Evolutionary conservation across 345 rosid species (phyloP), one percentile per base, ranked within the genome.

Genomic region (Populus nigra): DNA sequence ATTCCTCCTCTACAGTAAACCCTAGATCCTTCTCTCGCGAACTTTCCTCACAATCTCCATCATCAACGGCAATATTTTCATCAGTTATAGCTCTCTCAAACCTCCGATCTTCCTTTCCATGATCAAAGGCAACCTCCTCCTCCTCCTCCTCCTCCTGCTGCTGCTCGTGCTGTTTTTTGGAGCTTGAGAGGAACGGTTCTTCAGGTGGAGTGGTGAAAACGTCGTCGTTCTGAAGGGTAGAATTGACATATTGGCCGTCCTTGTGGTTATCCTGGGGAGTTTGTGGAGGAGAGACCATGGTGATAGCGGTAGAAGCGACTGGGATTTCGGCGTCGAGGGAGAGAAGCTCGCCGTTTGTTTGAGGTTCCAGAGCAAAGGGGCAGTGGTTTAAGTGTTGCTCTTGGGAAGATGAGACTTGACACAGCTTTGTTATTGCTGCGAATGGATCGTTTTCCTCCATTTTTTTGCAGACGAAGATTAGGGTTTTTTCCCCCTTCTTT

Each of bases 271-370:
- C 27, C 29, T 29, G 76, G 17, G 45, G 23, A 53, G 81, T 79
- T 33, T 79, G 84, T 8, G 88, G 84, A 41, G 77, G 84, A 9
- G 89, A 81, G 22, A 80, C 77, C 83, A 86, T 83, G 79, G 73
- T 8, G 80, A 88, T 81, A n/a, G 77, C 83, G 25, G 84, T 63
- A n/a, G 84, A 57, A 1, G 75, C 79, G n/a, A 74, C 83, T 16
- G 77, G 78, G 22, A 45, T 18, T 27, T 80, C 87, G 8, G 43
- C 75, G 25, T 78, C 39, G 20, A 22, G 69, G 17, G 20, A 35
- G 61, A 41, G 4, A 22, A 63, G 53, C 7, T 78, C 69, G 53
- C 20, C 31, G 69, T 43, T 29, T 13, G 61, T n/a, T 4, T 71
- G 77, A 5, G 78, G 49, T n/a, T 76, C 84, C n/a, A 72, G 39